These are phyloP conservation scores for Amoebophrya sp. DNA, from an alignment of 169 alveolate species.

Conservation along the genomic window DNA sequence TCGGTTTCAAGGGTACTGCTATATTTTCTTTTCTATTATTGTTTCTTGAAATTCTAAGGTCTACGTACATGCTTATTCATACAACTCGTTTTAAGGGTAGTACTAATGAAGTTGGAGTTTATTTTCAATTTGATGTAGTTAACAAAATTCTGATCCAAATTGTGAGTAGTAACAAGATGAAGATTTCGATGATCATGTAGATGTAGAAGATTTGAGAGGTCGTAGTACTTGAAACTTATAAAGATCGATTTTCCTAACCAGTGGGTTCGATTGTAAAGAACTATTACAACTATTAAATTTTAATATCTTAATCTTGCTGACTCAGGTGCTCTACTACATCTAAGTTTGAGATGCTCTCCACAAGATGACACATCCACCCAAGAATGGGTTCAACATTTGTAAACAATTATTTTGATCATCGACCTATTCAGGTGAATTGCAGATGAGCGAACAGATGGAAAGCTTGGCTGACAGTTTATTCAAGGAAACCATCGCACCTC, in stretches of 20 bases:
- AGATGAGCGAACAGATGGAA: conserved; percentile 83
- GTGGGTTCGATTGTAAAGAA: background rate
- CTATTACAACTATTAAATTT: background rate
- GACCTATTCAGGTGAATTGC: conserved; percentile 72
- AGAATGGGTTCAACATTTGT: conserved; percentile 56
- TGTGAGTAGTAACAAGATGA: no score
- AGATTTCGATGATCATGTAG: no score
- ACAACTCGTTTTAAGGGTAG: no score
- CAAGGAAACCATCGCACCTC: conserved; percentile 74
- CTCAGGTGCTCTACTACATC: background rate
- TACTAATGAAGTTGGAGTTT: no score
- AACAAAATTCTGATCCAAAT: no score
- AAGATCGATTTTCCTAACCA: no score
- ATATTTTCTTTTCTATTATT: no score
- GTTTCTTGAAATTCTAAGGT: no score
- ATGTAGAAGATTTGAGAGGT: no score
- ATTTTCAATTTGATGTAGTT: no score
- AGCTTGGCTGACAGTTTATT: conserved; percentile 69
- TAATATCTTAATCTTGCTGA: background rate
- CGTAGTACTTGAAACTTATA: no score
- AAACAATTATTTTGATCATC: conserved; percentile 68
- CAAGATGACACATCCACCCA: background rate
- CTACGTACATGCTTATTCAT: no score
- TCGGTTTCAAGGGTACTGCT: conserved; percentile 92
- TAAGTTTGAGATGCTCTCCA: background rate